These are phyloP conservation scores for Phytopythium montanum DNA, from an alignment of 352 stramenopile species.

Conservation along the genomic window DNA sequence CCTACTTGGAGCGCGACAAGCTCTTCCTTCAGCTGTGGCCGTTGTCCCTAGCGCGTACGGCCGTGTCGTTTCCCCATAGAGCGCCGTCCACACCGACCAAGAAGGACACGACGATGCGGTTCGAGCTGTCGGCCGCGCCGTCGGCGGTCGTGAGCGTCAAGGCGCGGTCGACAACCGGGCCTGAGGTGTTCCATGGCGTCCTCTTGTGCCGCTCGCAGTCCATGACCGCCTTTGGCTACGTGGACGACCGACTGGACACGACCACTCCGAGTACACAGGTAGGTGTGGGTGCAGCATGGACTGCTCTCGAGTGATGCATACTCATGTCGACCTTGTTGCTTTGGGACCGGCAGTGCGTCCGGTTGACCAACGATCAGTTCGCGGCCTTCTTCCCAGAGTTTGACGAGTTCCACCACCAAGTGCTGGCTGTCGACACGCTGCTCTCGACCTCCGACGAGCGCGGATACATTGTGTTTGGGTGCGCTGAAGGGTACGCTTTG, in stretches of 20 bases:
- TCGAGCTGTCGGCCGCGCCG: constrained; percentile 53
- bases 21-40: constrained; percentile 24
- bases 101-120: constrained; percentile 25
- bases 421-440: constrained; percentile 48
- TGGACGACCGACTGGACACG: constrained; percentile 25
- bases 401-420: constrained; percentile 43
- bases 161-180: constrained; percentile 19
- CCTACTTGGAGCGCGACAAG: constrained; percentile 37
- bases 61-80: neutral
- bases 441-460: constrained; percentile 15
- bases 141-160: constrained; percentile 47
- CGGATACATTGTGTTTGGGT: constrained; percentile 58
- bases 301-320: neutral
- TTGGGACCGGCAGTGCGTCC: constrained; percentile 23
- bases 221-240: constrained; percentile 60
- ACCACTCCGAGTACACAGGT: constrained; percentile 5
- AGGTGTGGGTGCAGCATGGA: neutral
- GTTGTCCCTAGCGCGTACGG: constrained; percentile 4
- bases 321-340: neutral
- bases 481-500: constrained; percentile 50
- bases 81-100: neutral
- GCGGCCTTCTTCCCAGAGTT: constrained; percentile 69
- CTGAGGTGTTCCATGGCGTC: constrained; percentile 48
- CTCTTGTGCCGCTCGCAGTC: constrained; percentile 55
- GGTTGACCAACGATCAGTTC: constrained; percentile 61